A percentile compares a stretch with the other conserved stretches of the same genome.
phyloP scores from a whole-genome alignment of 352 stramenopile species.

The Phytophthora syringae region DNA sequence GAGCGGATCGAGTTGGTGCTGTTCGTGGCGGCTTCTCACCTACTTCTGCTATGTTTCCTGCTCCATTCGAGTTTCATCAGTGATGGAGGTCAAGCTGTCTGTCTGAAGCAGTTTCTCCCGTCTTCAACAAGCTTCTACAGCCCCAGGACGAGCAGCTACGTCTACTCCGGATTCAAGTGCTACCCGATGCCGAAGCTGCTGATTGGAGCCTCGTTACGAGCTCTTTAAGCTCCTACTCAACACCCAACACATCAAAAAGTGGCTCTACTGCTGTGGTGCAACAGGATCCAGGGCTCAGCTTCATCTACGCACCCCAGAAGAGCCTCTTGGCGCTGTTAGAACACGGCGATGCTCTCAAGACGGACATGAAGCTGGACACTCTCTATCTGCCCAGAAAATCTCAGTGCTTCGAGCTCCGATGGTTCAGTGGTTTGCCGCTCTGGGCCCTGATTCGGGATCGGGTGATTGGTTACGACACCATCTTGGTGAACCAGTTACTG shows the following conservation, averaged over 20 bases:
- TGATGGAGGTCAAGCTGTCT: constrained; percentile 29
- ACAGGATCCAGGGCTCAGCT: constrained; percentile 41
- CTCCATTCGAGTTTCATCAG: constrained; percentile 68
- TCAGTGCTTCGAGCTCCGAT: constrained; percentile 58
- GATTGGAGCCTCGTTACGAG: constrained; percentile 22
- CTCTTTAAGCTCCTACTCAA: constrained; percentile 7
- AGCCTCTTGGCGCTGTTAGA: constrained; percentile 73
- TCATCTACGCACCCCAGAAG: constrained; percentile 73
- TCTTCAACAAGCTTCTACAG: constrained; percentile 4
- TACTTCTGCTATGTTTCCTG: constrained; percentile 54
- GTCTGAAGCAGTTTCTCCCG: constrained; percentile 43
- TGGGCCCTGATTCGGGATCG: constrained; percentile 55
- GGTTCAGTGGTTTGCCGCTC: constrained; percentile 41
- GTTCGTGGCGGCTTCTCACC: constrained; percentile 61
- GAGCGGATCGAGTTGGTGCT: constrained; percentile 61
- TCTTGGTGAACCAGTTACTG: constrained; percentile 93
- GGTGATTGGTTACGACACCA: constrained; percentile 89
- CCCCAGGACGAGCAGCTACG: constrained; percentile 24
- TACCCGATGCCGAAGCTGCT: constrained; percentile 14
- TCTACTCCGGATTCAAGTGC: constrained; percentile 53
- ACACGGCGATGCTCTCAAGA: constrained; percentile 31
- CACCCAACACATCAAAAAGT: background rate
- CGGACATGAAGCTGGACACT: constrained; percentile 43
- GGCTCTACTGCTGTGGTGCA: background rate
- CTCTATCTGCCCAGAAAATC: constrained; percentile 46